These are phyloP conservation scores for Tympanopsis confertula DNA, from an alignment of 2,329 filamentous ascomycete species.

Conservation along the genomic window DNA sequence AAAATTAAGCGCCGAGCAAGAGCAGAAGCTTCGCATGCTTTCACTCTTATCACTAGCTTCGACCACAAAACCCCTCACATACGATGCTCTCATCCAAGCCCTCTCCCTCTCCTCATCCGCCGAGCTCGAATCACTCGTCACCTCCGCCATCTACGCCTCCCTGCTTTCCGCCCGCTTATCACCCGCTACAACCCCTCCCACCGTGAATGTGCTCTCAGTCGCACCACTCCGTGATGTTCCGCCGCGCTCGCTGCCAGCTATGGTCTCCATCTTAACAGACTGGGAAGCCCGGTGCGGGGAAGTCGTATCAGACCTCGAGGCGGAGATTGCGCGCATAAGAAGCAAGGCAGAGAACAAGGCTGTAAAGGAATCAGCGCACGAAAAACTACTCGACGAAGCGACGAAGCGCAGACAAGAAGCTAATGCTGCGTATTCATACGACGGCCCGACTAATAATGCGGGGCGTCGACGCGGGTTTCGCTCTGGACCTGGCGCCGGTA, in stretches of 20 bases:
- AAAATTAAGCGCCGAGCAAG: conserved; percentile 43
- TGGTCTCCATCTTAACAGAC: background rate
- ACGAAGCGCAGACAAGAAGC: too few species aligned
- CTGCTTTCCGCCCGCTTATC: conserved; percentile 46
- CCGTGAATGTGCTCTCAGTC: background rate
- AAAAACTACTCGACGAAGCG: background rate
- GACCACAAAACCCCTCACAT: conserved; percentile 37
- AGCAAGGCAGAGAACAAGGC: background rate
- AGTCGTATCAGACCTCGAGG: background rate
- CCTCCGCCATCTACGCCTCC: conserved; percentile 50
- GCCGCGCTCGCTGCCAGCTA: background rate
- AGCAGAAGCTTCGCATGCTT: conserved; percentile 52
- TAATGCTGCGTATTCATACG: background rate
- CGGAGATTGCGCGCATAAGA: background rate
- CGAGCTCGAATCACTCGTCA: conserved; percentile 54
- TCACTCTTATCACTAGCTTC: conserved; percentile 37
- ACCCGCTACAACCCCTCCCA: background rate
- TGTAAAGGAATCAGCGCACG: background rate
- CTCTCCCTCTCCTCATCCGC: conserved; percentile 41
- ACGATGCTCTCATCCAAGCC: conserved; percentile 37
- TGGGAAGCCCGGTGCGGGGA: background rate
- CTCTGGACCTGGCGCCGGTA: background rate
- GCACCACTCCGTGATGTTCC: background rate
- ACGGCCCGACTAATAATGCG: background rate
- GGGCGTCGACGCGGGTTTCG: background rate